Evolutionary conservation across 768 basidiomycete genomes (phyloP), one percentile per base, ranked within the genome.

Genomic region (Suillus brevipes): DNA sequence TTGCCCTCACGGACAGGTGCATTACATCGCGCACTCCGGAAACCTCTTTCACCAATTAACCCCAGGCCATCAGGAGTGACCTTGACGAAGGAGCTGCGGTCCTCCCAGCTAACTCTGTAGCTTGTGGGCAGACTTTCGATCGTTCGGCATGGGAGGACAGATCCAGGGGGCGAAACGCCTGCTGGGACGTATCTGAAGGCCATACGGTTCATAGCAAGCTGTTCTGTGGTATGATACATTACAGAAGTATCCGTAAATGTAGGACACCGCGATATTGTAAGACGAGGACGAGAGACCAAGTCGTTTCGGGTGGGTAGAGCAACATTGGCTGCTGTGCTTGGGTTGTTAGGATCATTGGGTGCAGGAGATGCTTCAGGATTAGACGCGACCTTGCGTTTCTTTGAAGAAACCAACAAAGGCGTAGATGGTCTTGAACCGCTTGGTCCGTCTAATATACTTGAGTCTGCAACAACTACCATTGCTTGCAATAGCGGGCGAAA

Each of bases 1-100:
- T 84, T 85, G 6, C 97, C 97, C 70, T 95, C 88, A 28, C 94
- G 83, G 25, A 99, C 84, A 0, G 94, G 92, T 1, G 93, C 89
- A 75, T 97, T 99, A 65, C 89, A 90, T 28, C 97, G 85, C 4
- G 90, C 95, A 69, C 92, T 94, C 31, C 97, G 82, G 75, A 95
- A 99, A 5, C 97, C 97, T 60, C 91, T 92, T 72, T 91, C 90
- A 8, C 96, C 94, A 2, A 86, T 81, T 61, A 96, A 78, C 1
- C 86, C 85, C 4, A 91, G 74, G 0, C 92, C 95, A 70, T 96
- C 92, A 63, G 86, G 87, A 0, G 91, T 88, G 67, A 94, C 87
- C 61, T 87, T 87, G 61, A 95, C 80, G 72, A 91, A 93, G 0
- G 89, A 81, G 69, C 89, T 92, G 28, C 95, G 87, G 76, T 97